Evolutionary conservation across 176 grass and related monocot species (phyloP), one percentile per base, ranked within the genome.

Genomic region (Miscanthus lutarioriparius): DNA sequence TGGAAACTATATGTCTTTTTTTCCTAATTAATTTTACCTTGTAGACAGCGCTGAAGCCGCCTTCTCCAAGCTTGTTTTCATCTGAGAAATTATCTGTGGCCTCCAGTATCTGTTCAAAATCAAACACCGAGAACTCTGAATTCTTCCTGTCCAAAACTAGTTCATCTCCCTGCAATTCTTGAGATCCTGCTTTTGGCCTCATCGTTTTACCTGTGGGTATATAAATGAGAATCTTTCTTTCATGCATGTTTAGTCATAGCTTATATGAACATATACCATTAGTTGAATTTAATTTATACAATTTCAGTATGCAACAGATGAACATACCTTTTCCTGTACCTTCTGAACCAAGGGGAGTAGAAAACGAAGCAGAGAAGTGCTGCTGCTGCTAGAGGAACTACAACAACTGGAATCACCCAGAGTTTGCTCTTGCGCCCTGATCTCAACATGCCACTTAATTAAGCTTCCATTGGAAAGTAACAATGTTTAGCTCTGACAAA

Each of bases 1-100:
- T 48, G 14, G 14, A 3, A 48, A 53, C 19, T 53, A 20, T 2
- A 51, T 16, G 48, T 20, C 2, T 23, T 59, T 23, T 58, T 59
- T 59, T 59, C 8, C 54, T 59, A n/a, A 25, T 25, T 61, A 25
- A 61, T 25, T 8, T 61, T 81, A 81, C 79, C 79, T 70, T 81
- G 17, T 81, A 81, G 35, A 81, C 79, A 17, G 65, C 45, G 22
- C 79, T 65, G 4, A 81, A 81, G 6, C 79, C 79, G 3, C 79
- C 79, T 81, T 81, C 65, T 4, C 79, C 79, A 38, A 81, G 79
- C 37, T 81, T 81, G 79, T 70, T 81, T 54, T 81, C 64, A 26
- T 81, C 45, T 12, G 79, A 81, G 15, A 81, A 81, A 14, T 81
- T 70, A 26, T 35, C 5, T 38, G 79, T 81, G 25, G 79, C 65